These are phyloP conservation scores for Boletus sp. DNA, from an alignment of 768 basidiomycete species.

Conservation along the genomic window DNA sequence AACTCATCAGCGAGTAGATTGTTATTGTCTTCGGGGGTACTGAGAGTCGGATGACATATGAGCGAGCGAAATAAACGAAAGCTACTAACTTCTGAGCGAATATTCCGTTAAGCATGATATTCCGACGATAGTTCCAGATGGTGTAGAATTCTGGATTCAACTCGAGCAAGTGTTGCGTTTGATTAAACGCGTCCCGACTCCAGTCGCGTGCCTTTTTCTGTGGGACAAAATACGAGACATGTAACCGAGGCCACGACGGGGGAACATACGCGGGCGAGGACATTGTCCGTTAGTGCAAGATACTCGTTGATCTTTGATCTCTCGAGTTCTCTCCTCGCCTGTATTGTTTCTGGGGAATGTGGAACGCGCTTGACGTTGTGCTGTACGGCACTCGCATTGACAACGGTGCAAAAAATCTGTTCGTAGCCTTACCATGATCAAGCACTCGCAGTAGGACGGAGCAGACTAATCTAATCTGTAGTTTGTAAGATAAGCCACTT, in stretches of 20 bases:
- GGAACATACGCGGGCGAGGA: conserved; percentile 59
- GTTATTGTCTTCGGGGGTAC: conserved; percentile 60
- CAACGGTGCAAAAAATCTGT: neutral
- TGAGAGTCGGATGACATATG: conserved; percentile 31
- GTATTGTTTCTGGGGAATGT: conserved; percentile 57
- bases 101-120: conserved; percentile 68
- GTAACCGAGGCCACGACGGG: neutral
- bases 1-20: conserved; percentile 69
- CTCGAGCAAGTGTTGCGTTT: conserved; percentile 73
- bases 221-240: neutral
- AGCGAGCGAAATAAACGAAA: neutral
- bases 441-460: neutral
- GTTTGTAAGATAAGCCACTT: conserved; percentile 1
- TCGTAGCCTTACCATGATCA: conserved; percentile 26
- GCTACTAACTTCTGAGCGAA: conserved; percentile 60
- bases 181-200: conserved; percentile 68
- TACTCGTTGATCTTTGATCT: conserved; percentile 75
- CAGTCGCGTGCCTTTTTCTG: conserved; percentile 73
- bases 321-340: conserved; percentile 67
- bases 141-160: conserved; percentile 96
- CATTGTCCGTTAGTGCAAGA: conserved; percentile 56
- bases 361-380: conserved; percentile 67
- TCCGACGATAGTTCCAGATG: conserved; percentile 90
- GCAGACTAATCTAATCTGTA: neutral
- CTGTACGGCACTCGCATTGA: conserved; percentile 34